These are phyloP conservation scores for Sclerotinia minor DNA, from an alignment of 2,329 filamentous ascomycete species.

Conservation along the genomic window DNA sequence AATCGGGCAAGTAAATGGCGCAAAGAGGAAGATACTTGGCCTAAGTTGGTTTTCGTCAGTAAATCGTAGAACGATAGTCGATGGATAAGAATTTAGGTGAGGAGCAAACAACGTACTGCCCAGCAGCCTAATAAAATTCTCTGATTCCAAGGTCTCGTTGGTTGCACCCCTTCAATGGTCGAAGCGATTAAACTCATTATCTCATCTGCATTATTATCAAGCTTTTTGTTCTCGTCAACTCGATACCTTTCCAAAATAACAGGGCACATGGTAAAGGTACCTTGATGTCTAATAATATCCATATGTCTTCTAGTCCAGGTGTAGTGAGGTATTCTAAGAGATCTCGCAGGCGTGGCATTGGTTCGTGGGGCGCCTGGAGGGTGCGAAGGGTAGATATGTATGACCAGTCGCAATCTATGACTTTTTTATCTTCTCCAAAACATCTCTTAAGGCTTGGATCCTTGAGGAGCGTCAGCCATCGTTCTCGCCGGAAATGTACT, in stretches of 20 bases:
- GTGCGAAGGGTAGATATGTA: slow-evolving; percentile 71
- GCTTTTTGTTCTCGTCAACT: slow-evolving; percentile 45
- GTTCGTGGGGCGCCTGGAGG: slow-evolving; percentile 63
- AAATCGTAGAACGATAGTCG: not conserved
- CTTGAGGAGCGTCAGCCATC: slow-evolving; percentile 44
- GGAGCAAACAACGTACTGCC: slow-evolving; percentile 53
- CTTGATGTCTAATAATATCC: slow-evolving; percentile 89
- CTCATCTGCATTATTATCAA: slow-evolving; percentile 67
- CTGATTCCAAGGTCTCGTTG: slow-evolving; percentile 63
- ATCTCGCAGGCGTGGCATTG: slow-evolving; percentile 73
- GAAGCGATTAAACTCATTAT: slow-evolving; percentile 70
- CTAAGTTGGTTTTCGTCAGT: slow-evolving; percentile 42
- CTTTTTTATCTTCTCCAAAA: slow-evolving; percentile 70
- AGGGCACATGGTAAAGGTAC: slow-evolving; percentile 45
- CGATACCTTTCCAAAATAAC: not conserved
- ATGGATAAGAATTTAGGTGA: not conserved
- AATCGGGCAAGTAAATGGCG: slow-evolving; percentile 60
- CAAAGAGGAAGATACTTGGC: slow-evolving; percentile 68
- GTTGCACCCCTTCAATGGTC: slow-evolving; percentile 57
- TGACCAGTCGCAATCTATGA: slow-evolving; percentile 75
- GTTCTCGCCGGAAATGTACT: not conserved
- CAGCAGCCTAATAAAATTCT: slow-evolving; percentile 81
- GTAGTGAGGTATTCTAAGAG: slow-evolving; percentile 69
- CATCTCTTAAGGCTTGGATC: slow-evolving; percentile 77
- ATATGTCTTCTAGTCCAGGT: slow-evolving; percentile 66